These are phyloP conservation scores for Mycena rosella DNA, from an alignment of 768 basidiomycete genomes.

Conservation along the genomic window DNA sequence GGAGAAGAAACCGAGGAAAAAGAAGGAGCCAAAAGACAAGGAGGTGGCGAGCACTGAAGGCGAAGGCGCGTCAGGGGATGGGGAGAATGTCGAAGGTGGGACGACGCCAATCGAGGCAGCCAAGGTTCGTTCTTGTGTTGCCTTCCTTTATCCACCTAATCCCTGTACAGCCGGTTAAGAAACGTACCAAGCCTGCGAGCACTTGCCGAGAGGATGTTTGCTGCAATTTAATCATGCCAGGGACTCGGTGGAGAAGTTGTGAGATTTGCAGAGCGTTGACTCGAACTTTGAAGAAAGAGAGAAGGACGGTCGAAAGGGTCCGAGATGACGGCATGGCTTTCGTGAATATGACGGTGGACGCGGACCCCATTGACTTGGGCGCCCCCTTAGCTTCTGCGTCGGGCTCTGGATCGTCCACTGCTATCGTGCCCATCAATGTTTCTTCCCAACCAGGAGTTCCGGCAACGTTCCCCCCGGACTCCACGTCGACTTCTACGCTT, in stretches of 20 bases:
- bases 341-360: conserved; percentile 14
- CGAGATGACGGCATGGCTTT: not conserved
- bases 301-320: conserved; percentile 10
- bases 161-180: not conserved
- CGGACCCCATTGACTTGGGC: not conserved
- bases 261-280: conserved; percentile 55
- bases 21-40: conserved; percentile 6
- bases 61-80: not conserved
- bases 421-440: not conserved
- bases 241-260: conserved; percentile 63
- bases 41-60: not conserved
- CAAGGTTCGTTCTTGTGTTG: conserved; percentile 25
- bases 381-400: not conserved
- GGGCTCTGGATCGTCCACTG: conserved; percentile 4
- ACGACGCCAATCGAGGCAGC: not conserved
- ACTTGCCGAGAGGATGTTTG: conserved; percentile 56
- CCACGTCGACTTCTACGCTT: conserved; percentile 25
- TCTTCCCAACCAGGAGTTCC: not conserved
- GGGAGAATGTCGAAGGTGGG: not conserved
- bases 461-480: not conserved
- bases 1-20: conserved; percentile 25
- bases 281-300: conserved; percentile 47
- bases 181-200: conserved; percentile 34
- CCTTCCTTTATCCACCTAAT: not conserved
- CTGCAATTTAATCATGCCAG: conserved; percentile 57